A percentile compares a stretch with the other conserved stretches of the same genome.
These are phyloP conservation scores for Epithele typhae DNA, from an alignment of 768 basidiomycete species.

Conservation along the genomic window DNA sequence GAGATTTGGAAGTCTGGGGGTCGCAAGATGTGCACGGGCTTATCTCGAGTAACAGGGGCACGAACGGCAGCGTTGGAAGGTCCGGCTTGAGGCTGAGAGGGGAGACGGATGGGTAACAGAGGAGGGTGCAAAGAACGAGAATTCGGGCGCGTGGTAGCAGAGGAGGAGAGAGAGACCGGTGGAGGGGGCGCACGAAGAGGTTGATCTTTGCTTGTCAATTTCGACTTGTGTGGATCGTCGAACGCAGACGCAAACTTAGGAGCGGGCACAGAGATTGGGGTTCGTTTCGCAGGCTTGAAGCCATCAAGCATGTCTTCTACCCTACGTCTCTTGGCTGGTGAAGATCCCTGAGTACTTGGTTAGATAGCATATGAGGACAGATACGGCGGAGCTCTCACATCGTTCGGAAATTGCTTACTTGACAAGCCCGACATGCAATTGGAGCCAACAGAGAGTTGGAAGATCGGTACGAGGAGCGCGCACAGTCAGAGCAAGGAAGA, in stretches of 20 bases:
- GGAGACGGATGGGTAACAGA: neutral
- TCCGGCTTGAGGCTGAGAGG: neutral
- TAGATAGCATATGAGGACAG: too few relatives aligned
- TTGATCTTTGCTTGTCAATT: neutral
- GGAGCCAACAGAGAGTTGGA: too few relatives aligned
- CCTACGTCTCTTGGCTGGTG: conserved; percentile 11
- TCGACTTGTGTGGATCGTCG: conserved; percentile 1
- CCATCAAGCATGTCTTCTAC: conserved; percentile 8
- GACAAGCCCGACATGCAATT: too few relatives aligned
- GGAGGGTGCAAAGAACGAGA: neutral
- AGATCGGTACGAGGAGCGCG: too few relatives aligned
- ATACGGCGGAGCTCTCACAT: too few relatives aligned
- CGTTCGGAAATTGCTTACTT: too few relatives aligned
- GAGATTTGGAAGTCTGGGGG: neutral
- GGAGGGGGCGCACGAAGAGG: neutral
- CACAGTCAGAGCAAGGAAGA: too few relatives aligned
- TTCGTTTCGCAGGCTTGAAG: neutral
- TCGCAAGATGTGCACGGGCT: neutral
- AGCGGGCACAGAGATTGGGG: neutral
- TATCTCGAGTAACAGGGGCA: neutral
- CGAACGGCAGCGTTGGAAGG: neutral
- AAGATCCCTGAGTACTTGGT: neutral
- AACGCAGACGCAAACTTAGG: conserved; percentile 15
- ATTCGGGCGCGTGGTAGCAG: too few relatives aligned
- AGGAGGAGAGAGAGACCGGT: neutral